A percentile compares a stretch with the other conserved stretches of the same genome.
Conservation (phyloP, 2,329 filamentous ascomycete genomes). For the Ophiostoma pallidulum region DNA sequence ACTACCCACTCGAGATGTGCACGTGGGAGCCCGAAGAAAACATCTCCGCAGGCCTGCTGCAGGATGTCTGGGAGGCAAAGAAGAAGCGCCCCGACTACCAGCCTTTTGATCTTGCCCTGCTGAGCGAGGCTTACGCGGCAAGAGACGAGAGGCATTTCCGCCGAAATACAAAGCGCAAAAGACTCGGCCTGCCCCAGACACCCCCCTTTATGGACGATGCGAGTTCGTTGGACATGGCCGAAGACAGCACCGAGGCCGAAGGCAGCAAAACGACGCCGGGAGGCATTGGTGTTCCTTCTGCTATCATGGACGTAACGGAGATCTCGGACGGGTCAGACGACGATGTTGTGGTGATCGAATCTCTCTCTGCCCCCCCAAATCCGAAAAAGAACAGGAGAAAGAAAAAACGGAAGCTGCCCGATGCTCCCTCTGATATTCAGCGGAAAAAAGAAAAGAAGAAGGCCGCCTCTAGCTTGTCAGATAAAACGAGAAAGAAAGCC, state of each 20-base stretch:
- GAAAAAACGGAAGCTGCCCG: background rate
- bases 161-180: conserved; percentile 35
- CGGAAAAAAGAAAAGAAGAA: no score
- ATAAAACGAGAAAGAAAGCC: no score
- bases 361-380: background rate
- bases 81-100: conserved; percentile 26
- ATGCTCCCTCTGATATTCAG: no score
- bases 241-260: no score
- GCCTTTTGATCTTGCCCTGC: conserved; percentile 31
- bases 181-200: conserved; percentile 27
- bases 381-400: conserved; percentile 1
- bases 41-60: conserved; percentile 30
- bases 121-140: conserved; percentile 22
- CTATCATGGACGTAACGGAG: background rate
- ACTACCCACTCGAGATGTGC: conserved; percentile 45
- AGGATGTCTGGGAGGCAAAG: conserved; percentile 32
- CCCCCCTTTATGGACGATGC: conserved; percentile 14
- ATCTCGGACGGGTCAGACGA: background rate
- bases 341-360: conserved; percentile 1
- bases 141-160: conserved; percentile 31
- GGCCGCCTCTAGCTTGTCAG: no score
- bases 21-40: conserved; percentile 47
- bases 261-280: no score
- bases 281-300: no score
- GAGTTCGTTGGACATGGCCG: background rate